Evolutionary conservation across 257 asterid genomes (phyloP).

Genomic region (Solanum sejunctum): DNA sequence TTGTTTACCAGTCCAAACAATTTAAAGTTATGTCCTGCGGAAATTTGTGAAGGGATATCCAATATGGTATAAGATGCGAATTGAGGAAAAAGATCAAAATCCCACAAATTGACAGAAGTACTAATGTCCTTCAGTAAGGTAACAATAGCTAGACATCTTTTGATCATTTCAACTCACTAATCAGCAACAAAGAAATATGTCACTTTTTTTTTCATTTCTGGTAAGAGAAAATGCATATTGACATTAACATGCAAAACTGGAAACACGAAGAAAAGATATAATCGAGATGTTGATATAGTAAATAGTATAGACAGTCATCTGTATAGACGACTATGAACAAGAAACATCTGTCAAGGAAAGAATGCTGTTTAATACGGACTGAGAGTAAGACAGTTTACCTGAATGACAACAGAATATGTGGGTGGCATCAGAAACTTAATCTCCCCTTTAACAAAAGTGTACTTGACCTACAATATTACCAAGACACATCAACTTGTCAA

Average conservation of each 20-base stretch:
- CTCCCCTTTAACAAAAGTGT: slow-evolving; percentile 46
- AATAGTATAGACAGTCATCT: background rate
- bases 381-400: slow-evolving; percentile 28
- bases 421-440: slow-evolving; percentile 72
- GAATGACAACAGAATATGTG: slow-evolving; percentile 55
- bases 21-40: background rate
- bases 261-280: background rate
- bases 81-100: background rate
- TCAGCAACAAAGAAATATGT: background rate
- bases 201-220: background rate
- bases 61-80: background rate
- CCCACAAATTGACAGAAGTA: background rate
- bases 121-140: background rate
- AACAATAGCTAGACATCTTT: background rate
- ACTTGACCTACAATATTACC: slow-evolving; percentile 41
- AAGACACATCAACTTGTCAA: background rate
- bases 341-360: background rate
- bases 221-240: background rate
- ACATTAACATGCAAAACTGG: background rate
- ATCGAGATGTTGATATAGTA: background rate
- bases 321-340: background rate
- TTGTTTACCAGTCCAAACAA: background rate
- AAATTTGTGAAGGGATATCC: background rate
- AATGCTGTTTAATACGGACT: background rate
- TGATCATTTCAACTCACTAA: background rate